These are phyloP conservation scores for Talaromyces verruculosus DNA, from an alignment of 2,329 filamentous ascomycete species.

Conservation along the genomic window DNA sequence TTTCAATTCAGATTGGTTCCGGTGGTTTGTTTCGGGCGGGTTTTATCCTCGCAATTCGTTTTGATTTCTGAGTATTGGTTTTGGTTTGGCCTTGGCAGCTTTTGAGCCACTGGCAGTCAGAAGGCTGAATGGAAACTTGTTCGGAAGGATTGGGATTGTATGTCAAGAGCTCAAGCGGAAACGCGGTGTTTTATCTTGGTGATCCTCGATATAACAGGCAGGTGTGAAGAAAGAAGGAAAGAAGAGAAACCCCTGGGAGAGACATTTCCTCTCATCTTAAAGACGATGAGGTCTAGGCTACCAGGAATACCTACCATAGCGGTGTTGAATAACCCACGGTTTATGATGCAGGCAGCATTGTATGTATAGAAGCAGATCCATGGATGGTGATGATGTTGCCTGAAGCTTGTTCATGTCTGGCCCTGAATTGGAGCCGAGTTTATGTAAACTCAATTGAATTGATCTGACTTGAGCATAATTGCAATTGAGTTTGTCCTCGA, in stretches of 20 bases:
- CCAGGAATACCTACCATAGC: background rate
- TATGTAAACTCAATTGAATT: background rate
- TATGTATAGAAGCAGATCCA: background rate
- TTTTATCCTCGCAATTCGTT: slow-evolving; percentile 7
- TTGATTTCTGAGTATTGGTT: background rate
- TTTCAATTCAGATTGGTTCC: background rate
- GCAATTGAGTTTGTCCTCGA: background rate
- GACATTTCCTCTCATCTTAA: background rate
- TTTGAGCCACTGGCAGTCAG: slow-evolving; percentile 3
- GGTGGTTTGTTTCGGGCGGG: background rate
- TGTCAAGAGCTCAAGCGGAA: slow-evolving; percentile 11
- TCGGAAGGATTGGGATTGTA: background rate
- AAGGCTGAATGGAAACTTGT: background rate
- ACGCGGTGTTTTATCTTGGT: background rate
- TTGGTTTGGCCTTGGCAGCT: slow-evolving; percentile 2
- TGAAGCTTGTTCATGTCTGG: background rate
- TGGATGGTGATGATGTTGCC: background rate
- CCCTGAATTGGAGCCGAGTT: background rate
- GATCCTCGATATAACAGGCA: slow-evolving; percentile 3
- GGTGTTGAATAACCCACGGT: background rate
- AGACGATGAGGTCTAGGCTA: background rate
- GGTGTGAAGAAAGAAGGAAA: slow-evolving; percentile 6
- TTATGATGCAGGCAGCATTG: background rate
- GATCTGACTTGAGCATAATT: background rate
- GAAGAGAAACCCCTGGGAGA: background rate